Evolutionary conservation across 805 yeast genomes (phyloP), one percentile per base, ranked within the genome.

Genomic region (Suhomyces vadensis): DNA sequence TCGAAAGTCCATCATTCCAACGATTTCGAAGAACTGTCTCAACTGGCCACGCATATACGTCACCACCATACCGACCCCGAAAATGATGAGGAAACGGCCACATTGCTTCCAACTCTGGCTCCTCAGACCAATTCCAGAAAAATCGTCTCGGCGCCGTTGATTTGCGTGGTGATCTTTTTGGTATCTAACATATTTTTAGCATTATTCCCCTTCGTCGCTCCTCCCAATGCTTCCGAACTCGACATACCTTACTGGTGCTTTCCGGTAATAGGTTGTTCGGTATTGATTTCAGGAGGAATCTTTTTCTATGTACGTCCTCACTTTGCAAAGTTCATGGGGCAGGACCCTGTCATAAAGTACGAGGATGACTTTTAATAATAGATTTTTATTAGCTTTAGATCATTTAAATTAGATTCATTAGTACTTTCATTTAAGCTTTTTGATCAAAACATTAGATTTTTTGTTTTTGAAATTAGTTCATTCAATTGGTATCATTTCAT

Each of bases 171-270:
- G 1, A 44, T 77, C 1, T 81, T 78, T 50, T 52, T 78, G 10
- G 3, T 62, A 1, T 69, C 79, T 5, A 78, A 79, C 49, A 8
- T 78, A 3, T 77, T 78, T 43, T 63, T 80, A 48, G 78, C 82
- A 1, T 39, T 80, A 5, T 71, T 79, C 44, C 85, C 85, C 3
- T 79, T 80, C 57, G 61, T 80, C 0, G 81, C 79, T 2, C 83
- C 83, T 0, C 79, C 80, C 2, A 54, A 61, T 19, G 63, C 61
- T 19, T 56, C 53, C 1, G 53, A 54, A 4, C 46, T 46, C 25
- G 53, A 55, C 5, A 69, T 78, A 41, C 83, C 85, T 1, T 81
- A 76, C 52, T 81, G 75, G 69, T 73, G 79, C n/a, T 78, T 78
- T 53, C 83, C 84, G 0, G 65, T 73, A 5, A 75, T 80, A 11